phyloP scores from a whole-genome alignment of 352 stramenopile species.

The Globisporangium perplexum region DNA sequence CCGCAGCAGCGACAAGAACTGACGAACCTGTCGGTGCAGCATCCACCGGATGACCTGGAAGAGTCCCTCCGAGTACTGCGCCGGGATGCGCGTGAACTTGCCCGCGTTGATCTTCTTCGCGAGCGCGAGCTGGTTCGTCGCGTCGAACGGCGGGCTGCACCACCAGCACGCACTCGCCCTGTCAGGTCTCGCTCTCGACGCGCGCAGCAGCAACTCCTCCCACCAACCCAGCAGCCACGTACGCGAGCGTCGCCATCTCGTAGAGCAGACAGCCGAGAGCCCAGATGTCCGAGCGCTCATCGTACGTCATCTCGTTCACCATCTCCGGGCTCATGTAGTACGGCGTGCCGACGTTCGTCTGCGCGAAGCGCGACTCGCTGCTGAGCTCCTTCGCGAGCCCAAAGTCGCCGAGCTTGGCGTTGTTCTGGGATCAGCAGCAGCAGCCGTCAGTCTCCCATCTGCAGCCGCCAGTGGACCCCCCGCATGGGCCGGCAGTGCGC shows the following conservation, averaged over 20 bases:
- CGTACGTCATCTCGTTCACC: conserved; percentile 92
- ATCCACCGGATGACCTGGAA: conserved; percentile 90
- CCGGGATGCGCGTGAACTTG: conserved; percentile 88
- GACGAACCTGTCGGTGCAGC: conserved; percentile 55
- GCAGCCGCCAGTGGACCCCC: too few relatives aligned
- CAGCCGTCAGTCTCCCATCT: conserved; percentile 6
- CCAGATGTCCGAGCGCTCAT: conserved; percentile 92
- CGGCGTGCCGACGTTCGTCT: conserved; percentile 90
- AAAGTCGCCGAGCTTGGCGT: conserved; percentile 91
- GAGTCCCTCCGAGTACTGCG: conserved; percentile 87
- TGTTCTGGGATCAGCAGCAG: conserved; percentile 43
- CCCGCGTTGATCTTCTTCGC: conserved; percentile 93
- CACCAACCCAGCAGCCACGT: conserved; percentile 12
- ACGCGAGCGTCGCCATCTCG: conserved; percentile 86
- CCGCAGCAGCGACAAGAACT: not conserved
- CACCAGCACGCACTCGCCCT: not conserved
- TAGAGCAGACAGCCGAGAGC: conserved; percentile 88
- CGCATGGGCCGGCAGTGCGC: too few relatives aligned
- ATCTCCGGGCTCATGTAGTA: conserved; percentile 93
- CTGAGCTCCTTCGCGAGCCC: conserved; percentile 88
- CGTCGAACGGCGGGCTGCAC: conserved; percentile 86
- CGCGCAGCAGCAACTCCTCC: too few relatives aligned
- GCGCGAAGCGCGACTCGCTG: conserved; percentile 86
- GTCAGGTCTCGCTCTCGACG: not conserved
- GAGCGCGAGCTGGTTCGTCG: conserved; percentile 88